These are phyloP conservation scores for Fusarium verrucosum DNA, from an alignment of 2,329 filamentous ascomycete species.

Conservation along the genomic window DNA sequence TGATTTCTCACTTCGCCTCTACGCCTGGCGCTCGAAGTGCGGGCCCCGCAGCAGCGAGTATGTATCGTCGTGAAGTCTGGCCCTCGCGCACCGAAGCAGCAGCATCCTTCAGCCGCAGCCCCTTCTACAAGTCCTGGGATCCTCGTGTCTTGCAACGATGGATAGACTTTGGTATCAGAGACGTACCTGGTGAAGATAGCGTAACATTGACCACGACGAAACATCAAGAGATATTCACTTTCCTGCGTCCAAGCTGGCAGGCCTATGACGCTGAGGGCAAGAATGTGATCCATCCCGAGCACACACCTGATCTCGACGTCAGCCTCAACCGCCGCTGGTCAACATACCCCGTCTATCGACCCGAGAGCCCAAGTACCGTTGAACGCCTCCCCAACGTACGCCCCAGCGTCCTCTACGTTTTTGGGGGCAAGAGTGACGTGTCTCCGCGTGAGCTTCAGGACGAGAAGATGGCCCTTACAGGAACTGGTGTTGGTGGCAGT, in stretches of 20 bases:
- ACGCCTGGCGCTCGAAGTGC: constrained; percentile 48
- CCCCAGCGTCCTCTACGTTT: constrained; percentile 74
- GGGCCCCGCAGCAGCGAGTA: constrained; percentile 68
- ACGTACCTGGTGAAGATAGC: constrained; percentile 57
- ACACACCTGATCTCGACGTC: constrained; percentile 58
- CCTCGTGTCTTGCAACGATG: constrained; percentile 73
- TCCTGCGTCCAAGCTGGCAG: constrained; percentile 68
- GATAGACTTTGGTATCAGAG: constrained; percentile 76
- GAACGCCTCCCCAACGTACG: constrained; percentile 66
- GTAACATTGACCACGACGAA: constrained; percentile 84
- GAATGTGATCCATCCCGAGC: constrained; percentile 51
- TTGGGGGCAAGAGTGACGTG: constrained; percentile 68
- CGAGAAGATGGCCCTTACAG: constrained; percentile 72
- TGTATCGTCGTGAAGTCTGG: constrained; percentile 82
- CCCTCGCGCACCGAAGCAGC: constrained; percentile 76
- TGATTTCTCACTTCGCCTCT: constrained; percentile 66
- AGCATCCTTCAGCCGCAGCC: constrained; percentile 68
- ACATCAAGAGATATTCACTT: constrained; percentile 82
- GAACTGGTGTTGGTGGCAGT: constrained; percentile 72
- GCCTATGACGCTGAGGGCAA: constrained; percentile 53
- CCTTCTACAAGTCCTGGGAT: constrained; percentile 86
- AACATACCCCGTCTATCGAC: constrained; percentile 70
- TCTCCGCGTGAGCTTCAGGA: constrained; percentile 60
- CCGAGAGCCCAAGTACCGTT: constrained; percentile 68
- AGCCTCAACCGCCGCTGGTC: constrained; percentile 49